phyloP scores from a whole-genome alignment of 306 rosid species.

The Myrica gale region DNA sequence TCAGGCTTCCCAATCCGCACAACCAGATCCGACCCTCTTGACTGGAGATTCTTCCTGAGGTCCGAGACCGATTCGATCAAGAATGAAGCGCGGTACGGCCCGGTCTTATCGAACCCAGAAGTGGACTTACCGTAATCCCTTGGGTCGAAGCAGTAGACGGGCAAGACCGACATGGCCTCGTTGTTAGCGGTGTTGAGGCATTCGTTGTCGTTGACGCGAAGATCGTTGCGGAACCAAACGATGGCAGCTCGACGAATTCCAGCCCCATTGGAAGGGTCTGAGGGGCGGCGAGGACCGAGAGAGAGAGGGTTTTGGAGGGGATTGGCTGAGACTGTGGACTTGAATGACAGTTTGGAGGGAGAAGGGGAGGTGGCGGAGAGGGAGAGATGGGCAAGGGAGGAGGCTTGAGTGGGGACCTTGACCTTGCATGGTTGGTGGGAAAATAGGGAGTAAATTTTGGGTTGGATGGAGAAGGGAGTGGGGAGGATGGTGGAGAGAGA shows the following conservation, averaged over 20 bases:
- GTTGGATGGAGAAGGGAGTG: conserved; percentile 46
- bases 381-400: conserved; percentile 71
- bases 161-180: conserved; percentile 78
- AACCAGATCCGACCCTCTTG: conserved; percentile 84
- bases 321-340: conserved; percentile 65
- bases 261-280: conserved; percentile 76
- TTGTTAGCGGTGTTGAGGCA: conserved; percentile 67
- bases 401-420: conserved; percentile 79
- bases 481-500: conserved; percentile 61
- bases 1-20: conserved; percentile 87
- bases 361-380: conserved; percentile 47
- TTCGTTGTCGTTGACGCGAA: conserved; percentile 84
- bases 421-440: conserved; percentile 52
- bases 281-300: conserved; percentile 71
- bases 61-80: conserved; percentile 73
- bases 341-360: conserved; percentile 58
- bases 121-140: conserved; percentile 80
- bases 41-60: conserved; percentile 66
- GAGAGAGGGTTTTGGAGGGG: conserved; percentile 71
- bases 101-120: conserved; percentile 83
- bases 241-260: conserved; percentile 79
- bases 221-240: conserved; percentile 91
- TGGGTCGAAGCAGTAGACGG: conserved; percentile 94
- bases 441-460: conserved; percentile 46
- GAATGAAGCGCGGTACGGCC: conserved; percentile 74